Evolutionary conservation across 345 rosid species (phyloP).

Genomic region (Turnera subulata): DNA sequence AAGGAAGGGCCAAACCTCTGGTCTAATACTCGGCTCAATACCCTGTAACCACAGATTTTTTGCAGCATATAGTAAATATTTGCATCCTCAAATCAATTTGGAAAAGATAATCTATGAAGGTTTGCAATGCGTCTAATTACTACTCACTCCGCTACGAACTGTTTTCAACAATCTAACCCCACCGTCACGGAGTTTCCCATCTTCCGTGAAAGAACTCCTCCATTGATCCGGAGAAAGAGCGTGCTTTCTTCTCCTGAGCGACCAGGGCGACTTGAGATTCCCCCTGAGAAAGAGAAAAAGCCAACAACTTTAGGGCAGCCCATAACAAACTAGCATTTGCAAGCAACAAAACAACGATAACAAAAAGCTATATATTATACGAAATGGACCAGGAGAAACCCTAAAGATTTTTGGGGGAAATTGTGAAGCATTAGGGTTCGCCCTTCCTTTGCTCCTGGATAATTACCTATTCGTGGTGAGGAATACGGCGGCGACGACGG

Average conservation of each 20-base stretch:
- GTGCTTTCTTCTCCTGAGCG: constrained; percentile 64
- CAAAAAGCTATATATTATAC: background rate
- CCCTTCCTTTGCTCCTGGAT: background rate
- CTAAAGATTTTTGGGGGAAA: background rate
- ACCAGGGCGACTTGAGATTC: constrained; percentile 84
- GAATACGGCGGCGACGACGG: constrained; percentile 36
- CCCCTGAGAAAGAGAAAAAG: constrained; percentile 34
- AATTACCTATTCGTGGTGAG: constrained; percentile 41
- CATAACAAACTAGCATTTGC: background rate
- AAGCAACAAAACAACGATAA: background rate
- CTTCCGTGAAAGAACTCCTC: constrained; percentile 59
- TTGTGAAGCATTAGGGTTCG: constrained; percentile 5
- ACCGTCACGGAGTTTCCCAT: constrained; percentile 72
- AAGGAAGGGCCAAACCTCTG: constrained; percentile 97
- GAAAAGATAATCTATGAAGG: constrained; percentile 13
- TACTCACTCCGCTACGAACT: constrained; percentile 89
- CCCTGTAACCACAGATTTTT: constrained; percentile 65
- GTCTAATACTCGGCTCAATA: constrained; percentile 76
- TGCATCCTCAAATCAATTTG: background rate
- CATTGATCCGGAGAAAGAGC: constrained; percentile 69
- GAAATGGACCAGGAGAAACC: background rate
- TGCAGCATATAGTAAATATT: too few species aligned
- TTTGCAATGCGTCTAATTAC: background rate
- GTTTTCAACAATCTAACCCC: constrained; percentile 78
- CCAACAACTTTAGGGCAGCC: background rate